Evolutionary conservation across 2,329 filamentous ascomycete species (phyloP), one percentile per base, ranked within the genome.

Genomic region (Aspergillus udagawae): DNA sequence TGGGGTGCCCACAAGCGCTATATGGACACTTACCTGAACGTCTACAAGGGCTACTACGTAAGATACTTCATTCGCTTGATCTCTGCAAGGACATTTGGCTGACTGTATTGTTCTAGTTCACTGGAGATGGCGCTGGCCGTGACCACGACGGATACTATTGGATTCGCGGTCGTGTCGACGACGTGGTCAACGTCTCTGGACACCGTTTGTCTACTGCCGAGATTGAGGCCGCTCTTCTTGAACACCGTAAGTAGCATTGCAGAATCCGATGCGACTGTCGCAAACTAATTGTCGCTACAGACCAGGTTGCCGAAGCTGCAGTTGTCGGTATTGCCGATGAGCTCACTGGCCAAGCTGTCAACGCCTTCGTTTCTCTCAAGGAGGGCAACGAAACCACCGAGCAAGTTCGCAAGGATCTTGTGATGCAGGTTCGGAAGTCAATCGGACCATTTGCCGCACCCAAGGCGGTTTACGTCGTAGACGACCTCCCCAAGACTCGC

Each of bases 111-210:
- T 27, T 9, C 55, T 62, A 80, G 77, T 80, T 80, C 70, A 80
- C 77, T 52, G 79, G 79, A 59, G 94, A 99, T 72, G 94, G 94
- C 72, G 94, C 94, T 55, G 94, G 90, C 59, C 90, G 94, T 72
- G 94, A 99, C 74, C 90, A 96, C 77, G 94, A 99, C 70, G 94
- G 94, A 56, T 99, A 97, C 82, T 99, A 97, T 86, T 99, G 94
- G 94, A 99, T 99, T 74, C 91, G 94, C 61, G 94, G 94, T 64
- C 92, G 94, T 76, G 94, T 99, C 53, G 94, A 99, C 72, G 94
- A 99, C 70, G 94, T 99, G 47, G 93, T 99, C 75, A 99, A 99
- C 77, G 94, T 99, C 61, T 94, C 90, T 67, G 94, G 94, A 28
- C 94, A 99, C 77, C 89, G 94, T 74, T 83, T 99, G 61, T 97